These are phyloP conservation scores for Nepenthes gracilis DNA, from an alignment of 148 eudicot species.

Conservation along the genomic window DNA sequence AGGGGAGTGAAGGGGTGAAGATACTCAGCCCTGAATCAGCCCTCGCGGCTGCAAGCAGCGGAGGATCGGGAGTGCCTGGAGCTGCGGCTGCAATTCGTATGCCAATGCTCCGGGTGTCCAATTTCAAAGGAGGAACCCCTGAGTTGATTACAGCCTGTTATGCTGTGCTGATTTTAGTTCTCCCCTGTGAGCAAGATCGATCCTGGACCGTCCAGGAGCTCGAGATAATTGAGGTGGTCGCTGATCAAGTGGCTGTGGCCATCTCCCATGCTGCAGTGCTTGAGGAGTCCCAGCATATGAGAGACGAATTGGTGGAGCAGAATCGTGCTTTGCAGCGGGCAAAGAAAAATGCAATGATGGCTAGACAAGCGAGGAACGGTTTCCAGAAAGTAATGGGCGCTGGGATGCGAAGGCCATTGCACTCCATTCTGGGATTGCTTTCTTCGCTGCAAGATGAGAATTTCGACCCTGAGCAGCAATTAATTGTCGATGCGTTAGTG, in stretches of 20 bases:
- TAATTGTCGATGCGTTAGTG: slow-evolving; percentile 66
- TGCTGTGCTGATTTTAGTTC: slow-evolving; percentile 69
- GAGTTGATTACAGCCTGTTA: slow-evolving; percentile 62
- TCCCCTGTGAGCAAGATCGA: slow-evolving; percentile 37
- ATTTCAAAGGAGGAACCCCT: slow-evolving; percentile 84
- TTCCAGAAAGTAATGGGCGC: slow-evolving; percentile 85
- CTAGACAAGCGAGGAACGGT: slow-evolving; percentile 21
- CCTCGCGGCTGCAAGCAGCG: slow-evolving; percentile 47
- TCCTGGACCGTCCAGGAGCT: slow-evolving; percentile 29
- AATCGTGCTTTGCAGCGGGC: slow-evolving; percentile 6
- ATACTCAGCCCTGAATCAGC: slow-evolving; percentile 46
- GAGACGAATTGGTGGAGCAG: slow-evolving; percentile 5
- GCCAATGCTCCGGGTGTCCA: slow-evolving; percentile 69
- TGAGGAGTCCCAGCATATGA: slow-evolving; percentile 6
- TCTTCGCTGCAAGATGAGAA: slow-evolving; percentile 1
- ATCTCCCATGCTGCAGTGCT: slow-evolving; percentile 9
- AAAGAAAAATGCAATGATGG: slow-evolving; percentile 4
- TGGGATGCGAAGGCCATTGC: slow-evolving; percentile 97
- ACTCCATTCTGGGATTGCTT: slow-evolving; percentile 31
- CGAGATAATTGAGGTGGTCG: slow-evolving; percentile 5
- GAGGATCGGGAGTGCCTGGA: slow-evolving; percentile 40
- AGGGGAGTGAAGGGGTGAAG: slow-evolving; percentile 43
- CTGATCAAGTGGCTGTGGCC: slow-evolving; percentile 12
- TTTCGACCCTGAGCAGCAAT: slow-evolving; percentile 45
- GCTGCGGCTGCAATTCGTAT: slow-evolving; percentile 74